Evolutionary conservation across 2,329 filamentous ascomycete species (phyloP).

Genomic region (Colletotrichum spinosum): DNA sequence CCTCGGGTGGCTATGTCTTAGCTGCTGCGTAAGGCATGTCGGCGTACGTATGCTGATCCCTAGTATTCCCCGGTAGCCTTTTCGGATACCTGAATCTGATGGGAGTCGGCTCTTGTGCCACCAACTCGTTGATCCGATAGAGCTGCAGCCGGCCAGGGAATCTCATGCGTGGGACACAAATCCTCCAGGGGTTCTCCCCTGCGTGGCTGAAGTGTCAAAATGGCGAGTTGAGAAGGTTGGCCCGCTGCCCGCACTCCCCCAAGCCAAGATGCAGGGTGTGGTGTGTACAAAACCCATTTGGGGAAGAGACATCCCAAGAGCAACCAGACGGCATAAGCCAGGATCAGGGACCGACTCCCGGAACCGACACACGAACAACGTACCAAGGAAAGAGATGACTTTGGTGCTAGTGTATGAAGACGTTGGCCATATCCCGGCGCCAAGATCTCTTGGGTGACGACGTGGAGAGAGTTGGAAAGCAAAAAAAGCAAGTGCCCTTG

Average conservation of each 20-base stretch:
- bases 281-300: not conserved
- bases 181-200: conserved; percentile 27
- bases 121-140: conserved; percentile 14
- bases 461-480: conserved; percentile 5
- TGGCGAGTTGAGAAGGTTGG: not conserved
- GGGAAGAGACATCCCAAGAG: not conserved
- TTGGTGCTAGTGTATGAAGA: conserved; percentile 29
- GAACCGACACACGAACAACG: conserved; percentile 16
- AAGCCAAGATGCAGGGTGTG: conserved; percentile 19
- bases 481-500: conserved; percentile 18
- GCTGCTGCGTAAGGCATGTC: conserved; percentile 12
- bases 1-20: conserved; percentile 31
- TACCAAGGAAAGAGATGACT: conserved; percentile 26
- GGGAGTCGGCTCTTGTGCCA: too few species aligned
- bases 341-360: conserved; percentile 19
- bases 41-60: conserved; percentile 22
- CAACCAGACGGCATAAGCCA: conserved; percentile 11
- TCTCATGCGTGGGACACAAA: conserved; percentile 26
- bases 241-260: conserved; percentile 32
- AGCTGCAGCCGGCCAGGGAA: conserved; percentile 23
- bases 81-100: not conserved
- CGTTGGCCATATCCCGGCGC: conserved; percentile 8
- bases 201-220: conserved; percentile 25
- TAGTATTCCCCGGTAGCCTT: conserved; percentile 1
- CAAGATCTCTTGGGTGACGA: conserved; percentile 26